phyloP scores from a whole-genome alignment of 2,329 filamentous ascomycete genomes.

The Alternaria postmessia region DNA sequence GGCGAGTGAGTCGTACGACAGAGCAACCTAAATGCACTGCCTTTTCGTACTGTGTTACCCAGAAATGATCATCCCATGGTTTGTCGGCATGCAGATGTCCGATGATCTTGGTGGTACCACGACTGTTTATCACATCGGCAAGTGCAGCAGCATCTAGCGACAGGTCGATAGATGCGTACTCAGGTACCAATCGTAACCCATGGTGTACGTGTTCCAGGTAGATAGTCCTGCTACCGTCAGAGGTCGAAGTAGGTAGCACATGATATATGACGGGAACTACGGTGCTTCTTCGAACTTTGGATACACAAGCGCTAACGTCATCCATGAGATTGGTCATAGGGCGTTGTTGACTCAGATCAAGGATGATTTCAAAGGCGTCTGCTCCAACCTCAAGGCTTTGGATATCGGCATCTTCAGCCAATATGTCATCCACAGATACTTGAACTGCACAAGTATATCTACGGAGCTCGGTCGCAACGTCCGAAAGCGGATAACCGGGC shows the following conservation, averaged over 20 bases:
- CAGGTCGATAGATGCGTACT: conserved; percentile 68
- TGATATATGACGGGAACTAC: conserved; percentile 60
- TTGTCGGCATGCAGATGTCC: conserved; percentile 61
- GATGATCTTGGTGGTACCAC: conserved; percentile 68
- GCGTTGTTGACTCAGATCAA: conserved; percentile 50
- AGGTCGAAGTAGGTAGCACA: conserved; percentile 38
- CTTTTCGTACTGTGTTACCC: conserved; percentile 65
- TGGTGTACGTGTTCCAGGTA: conserved; percentile 68
- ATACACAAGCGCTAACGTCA: conserved; percentile 66
- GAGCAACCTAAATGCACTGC: conserved; percentile 68
- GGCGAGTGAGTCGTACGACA: conserved; percentile 68
- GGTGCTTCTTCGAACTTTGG: conserved; percentile 68
- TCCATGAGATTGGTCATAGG: conserved; percentile 28
- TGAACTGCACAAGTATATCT: conserved; percentile 73
- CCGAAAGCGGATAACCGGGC: conserved; percentile 71
- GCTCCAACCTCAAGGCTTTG: conserved; percentile 71
- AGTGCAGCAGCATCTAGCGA: conserved; percentile 63
- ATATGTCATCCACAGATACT: conserved; percentile 65
- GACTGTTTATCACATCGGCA: conserved; percentile 58
- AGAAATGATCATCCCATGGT: conserved; percentile 66
- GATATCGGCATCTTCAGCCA: conserved; percentile 64
- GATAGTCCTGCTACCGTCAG: conserved; percentile 38
- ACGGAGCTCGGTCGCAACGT: conserved; percentile 66
- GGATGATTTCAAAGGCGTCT: conserved; percentile 71
- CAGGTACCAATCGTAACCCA: conserved; percentile 68